Conservation (phyloP, 2,329 filamentous ascomycete species). For the Macrophomina tecta region DNA sequence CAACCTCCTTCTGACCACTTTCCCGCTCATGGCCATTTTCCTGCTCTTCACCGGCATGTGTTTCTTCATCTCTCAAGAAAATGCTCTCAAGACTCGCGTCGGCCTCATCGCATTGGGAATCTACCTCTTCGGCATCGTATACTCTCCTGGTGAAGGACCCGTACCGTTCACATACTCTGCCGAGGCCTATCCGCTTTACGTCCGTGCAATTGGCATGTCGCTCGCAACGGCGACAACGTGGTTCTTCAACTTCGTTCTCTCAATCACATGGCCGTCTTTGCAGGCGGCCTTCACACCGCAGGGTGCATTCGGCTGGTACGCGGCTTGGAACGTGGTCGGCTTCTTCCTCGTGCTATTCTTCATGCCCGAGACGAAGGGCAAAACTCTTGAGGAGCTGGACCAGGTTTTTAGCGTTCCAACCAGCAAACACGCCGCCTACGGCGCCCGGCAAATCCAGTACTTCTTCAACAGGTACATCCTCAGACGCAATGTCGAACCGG, state of each 20-base stretch:
- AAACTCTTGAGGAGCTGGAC: slow-evolving; percentile 49
- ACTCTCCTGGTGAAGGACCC: slow-evolving; percentile 54
- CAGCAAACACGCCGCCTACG: slow-evolving; percentile 36
- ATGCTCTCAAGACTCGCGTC: slow-evolving; percentile 34
- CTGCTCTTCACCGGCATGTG: slow-evolving; percentile 56
- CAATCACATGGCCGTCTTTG: slow-evolving; percentile 61
- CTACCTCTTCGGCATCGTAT: slow-evolving; percentile 60
- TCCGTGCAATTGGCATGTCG: slow-evolving; percentile 74
- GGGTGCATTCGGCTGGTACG: slow-evolving; percentile 64
- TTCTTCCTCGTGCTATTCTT: slow-evolving; percentile 59
- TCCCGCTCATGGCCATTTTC: slow-evolving; percentile 56
- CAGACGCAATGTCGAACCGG: slow-evolving; percentile 37
- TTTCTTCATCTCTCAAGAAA: slow-evolving; percentile 39
- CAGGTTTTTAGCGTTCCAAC: slow-evolving; percentile 62
- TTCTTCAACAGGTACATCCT: slow-evolving; percentile 45
- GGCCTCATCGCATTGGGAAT: slow-evolving; percentile 48
- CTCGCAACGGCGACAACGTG: slow-evolving; percentile 72
- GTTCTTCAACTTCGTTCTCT: slow-evolving; percentile 62
- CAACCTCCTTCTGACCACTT: slow-evolving; percentile 52
- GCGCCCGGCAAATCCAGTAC: slow-evolving; percentile 42
- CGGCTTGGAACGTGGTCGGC: slow-evolving; percentile 60
- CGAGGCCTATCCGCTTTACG: slow-evolving; percentile 73
- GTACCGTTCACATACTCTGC: slow-evolving; percentile 63
- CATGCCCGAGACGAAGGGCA: slow-evolving; percentile 56
- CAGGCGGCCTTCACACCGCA: slow-evolving; percentile 55